Evolutionary conservation across 2,329 filamentous ascomycete genomes (phyloP), one percentile per base, ranked within the genome.

Genomic region (Fusarium cyanostomum): DNA sequence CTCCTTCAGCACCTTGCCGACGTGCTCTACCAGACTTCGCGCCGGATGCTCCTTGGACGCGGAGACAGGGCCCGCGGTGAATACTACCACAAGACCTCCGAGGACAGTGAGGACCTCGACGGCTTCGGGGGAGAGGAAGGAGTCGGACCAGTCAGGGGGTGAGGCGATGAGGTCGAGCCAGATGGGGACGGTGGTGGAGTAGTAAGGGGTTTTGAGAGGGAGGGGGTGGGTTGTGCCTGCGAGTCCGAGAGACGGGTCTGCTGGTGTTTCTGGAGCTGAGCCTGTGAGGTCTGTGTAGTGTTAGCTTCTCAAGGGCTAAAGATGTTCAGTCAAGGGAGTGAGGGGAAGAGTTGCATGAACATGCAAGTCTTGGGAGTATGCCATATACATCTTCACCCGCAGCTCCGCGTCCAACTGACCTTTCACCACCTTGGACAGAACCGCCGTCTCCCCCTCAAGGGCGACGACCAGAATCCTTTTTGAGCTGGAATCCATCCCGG

Each of bases 131-230:
- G 83, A 81, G 2, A 89, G 80, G 66, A 90, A 90, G 0, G 84
- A 82, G 2, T 73, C 72, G 0, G 84, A 78, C 88, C 88, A 90
- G 31, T 84, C 81, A 3, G 71, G 52, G 0, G 83, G 79, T 5
- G 79, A 76, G 7, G 78, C 69, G 56, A 88, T 79, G 41, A 88
- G 79, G 69, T 91, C 88, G n/a, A 90, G 79, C 88, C 88, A 91
- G 64, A 90, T 79, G 38, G 88, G 86, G 4, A 90, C 78, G 0
- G 79, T 79, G 50, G 86, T 81, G 21, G 75, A 80, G 77, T 90
- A 90, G 78, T 90, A 90, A 12, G 78, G 68, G 16, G 86, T 90
- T 59, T 80, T 79, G 52, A 90, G 75, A 8, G 75, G 57, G 28
- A 88, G 80, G 38, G 76, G 72, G 68, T 89, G 87, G 13, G 87